phyloP scores from a whole-genome alignment of 306 rosid genomes.

The Erythrophleum fordii region DNA sequence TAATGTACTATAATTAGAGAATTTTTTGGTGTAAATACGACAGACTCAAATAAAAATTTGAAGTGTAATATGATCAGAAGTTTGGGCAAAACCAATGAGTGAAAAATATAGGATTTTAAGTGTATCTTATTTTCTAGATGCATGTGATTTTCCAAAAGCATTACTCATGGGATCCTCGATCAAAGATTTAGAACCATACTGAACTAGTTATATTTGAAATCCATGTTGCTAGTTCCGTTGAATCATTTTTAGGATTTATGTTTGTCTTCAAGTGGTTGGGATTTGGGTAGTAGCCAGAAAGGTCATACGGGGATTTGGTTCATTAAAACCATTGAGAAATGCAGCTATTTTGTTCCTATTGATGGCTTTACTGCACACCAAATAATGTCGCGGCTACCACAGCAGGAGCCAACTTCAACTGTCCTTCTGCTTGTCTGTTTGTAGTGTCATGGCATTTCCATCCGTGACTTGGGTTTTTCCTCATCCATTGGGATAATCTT shows the following conservation, averaged over 20 bases:
- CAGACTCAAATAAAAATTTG: not conserved
- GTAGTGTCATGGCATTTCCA: not conserved
- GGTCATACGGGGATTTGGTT: not conserved
- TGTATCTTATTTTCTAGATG: not conserved
- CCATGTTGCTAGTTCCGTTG: slow-evolving; percentile 5
- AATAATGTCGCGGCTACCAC: not conserved
- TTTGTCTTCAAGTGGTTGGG: not conserved
- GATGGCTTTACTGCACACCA: not conserved
- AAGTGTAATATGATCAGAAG: slow-evolving; percentile 28
- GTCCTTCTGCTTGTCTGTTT: not conserved
- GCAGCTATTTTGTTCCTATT: slow-evolving; percentile 7
- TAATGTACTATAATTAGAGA: not conserved
- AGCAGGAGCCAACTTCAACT: not conserved
- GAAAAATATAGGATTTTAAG: not conserved
- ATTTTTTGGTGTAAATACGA: not conserved
- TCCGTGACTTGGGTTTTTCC: not conserved
- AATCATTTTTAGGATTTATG: not conserved
- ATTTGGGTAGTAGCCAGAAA: not conserved
- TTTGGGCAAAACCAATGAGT: slow-evolving; percentile 5
- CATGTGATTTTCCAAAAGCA: not conserved
- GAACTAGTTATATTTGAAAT: slow-evolving; percentile 21
- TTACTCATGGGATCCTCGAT: not conserved
- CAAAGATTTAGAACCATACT: slow-evolving; percentile 12
- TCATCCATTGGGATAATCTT: not conserved
- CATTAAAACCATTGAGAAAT: not conserved